phyloP scores from a whole-genome alignment of 495 filamentous ascomycete genomes.

The Aspergillus funiculosus region DNA sequence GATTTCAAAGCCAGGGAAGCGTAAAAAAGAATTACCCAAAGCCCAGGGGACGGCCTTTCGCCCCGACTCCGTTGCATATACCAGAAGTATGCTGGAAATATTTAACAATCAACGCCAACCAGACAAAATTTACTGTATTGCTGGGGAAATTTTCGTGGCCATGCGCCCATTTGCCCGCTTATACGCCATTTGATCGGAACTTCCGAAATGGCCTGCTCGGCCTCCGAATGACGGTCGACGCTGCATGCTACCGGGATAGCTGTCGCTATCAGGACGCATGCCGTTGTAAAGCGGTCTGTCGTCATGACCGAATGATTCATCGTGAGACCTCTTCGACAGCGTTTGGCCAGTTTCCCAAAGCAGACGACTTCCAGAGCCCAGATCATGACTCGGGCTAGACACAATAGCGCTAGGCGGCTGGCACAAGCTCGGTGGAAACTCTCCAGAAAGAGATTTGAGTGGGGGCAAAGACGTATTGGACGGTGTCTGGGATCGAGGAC shows the following conservation, averaged over 20 bases:
- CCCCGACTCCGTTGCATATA: conserved; percentile 18
- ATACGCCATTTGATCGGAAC: conserved; percentile 43
- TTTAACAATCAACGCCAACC: neutral
- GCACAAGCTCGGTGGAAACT: conserved; percentile 20
- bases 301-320: conserved; percentile 39
- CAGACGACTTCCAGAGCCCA: conserved; percentile 24
- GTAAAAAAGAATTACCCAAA: neutral
- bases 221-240: conserved; percentile 30
- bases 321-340: conserved; percentile 35
- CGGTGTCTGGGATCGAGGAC: conserved; percentile 26
- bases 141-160: conserved; percentile 30
- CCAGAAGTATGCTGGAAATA: conserved; percentile 7
- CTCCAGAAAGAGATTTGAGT: conserved; percentile 22
- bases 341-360: conserved; percentile 31
- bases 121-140: conserved; percentile 11
- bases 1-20: neutral
- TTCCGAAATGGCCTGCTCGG: conserved; percentile 28
- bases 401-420: conserved; percentile 23
- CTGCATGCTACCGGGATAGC: conserved; percentile 20
- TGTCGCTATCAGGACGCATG: conserved; percentile 43
- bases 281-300: conserved; percentile 46
- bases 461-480: conserved; percentile 22
- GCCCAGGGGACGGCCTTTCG: conserved; percentile 6
- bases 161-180: conserved; percentile 45
- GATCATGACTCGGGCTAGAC: conserved; percentile 26